These are phyloP conservation scores for Prunus mira DNA, from an alignment of 306 rosid genomes.

Conservation along the genomic window DNA sequence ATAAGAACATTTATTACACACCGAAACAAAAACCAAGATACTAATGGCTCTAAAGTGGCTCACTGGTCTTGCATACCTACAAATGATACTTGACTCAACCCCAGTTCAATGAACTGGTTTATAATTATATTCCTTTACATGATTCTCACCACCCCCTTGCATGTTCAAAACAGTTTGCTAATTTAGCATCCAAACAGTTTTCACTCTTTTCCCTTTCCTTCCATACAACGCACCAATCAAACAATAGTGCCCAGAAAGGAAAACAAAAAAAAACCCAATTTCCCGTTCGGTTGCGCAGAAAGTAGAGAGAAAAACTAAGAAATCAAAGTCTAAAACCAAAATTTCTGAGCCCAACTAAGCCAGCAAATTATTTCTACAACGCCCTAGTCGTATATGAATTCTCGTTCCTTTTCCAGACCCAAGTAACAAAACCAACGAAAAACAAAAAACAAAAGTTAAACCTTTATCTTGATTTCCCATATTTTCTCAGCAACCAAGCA, in stretches of 20 bases:
- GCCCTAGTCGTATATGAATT: neutral
- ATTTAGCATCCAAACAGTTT: neutral
- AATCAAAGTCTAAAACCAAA: neutral
- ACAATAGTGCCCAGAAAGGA: neutral
- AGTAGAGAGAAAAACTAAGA: neutral
- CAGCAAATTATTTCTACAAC: neutral
- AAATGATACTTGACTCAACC: neutral
- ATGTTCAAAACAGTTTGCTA: neutral
- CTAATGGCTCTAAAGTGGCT: neutral
- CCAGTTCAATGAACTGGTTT: neutral
- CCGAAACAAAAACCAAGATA: neutral
- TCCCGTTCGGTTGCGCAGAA: neutral
- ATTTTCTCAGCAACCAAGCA: conserved; percentile 14
- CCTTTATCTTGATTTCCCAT: neutral
- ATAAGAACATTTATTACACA: conserved; percentile 4
- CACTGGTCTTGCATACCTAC: neutral
- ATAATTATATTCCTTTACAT: neutral
- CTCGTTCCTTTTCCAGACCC: conserved; percentile 5
- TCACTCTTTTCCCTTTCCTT: neutral
- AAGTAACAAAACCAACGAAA: conserved; percentile 2
- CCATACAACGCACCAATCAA: neutral
- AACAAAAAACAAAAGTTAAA: neutral
- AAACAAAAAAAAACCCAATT: neutral
- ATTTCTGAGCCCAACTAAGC: neutral
- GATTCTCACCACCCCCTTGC: neutral